Base-by-base conservation (phyloP, 768 basidiomycete genomes). In the Boletus rubropictus region DNA sequence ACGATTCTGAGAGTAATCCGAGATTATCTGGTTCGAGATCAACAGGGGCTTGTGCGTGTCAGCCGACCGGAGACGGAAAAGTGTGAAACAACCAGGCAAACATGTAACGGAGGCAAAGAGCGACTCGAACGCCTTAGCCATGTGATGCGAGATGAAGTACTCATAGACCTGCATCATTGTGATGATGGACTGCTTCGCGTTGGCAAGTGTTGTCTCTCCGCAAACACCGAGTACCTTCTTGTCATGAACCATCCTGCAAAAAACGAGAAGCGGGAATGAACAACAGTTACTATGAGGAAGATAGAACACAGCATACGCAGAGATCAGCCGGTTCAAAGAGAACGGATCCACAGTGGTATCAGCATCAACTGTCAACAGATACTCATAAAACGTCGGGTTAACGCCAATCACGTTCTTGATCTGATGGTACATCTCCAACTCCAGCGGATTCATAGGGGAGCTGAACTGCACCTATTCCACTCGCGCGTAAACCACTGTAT, bases 161-260 rank as follows among this genome's bases (percentile, higher is more conserved):
- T 97, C 95, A 73, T 97, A 98, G 27, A 97, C 95, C 75, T 97
- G 93, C 86, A 94, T 89, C 93, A 96, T 96, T 8, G 93, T 96
- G 53, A 94, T 85, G 60, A 94, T 76, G 1, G 94, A 96, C 65
- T 93, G 88, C 65, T 96, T 95, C 15, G 93, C 81, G 57, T 99
- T 98, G 27, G 93, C 76, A 46, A 99, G 72, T 53, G 84, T 78
- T 0, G 95, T 99, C 69, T 99, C 96, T 54, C 96, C 96, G 56
- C 95, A 98, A 48, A 89, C 89, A 58, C 89, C 95, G 34, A 99
- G 77, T 7, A 91, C 78, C 68, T 89, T 89, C 74, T 86, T 92
- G 72, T 96, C 95, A 65, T 95, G 93, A 53, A 96, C 86, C 92
- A 96, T 95, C 8, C 93, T 97, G 42, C 14, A 39, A 47, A n/a